Evolutionary conservation across 331 rosid species (phyloP), one percentile per base, ranked within the genome.

Genomic region (Quercus lobata): DNA sequence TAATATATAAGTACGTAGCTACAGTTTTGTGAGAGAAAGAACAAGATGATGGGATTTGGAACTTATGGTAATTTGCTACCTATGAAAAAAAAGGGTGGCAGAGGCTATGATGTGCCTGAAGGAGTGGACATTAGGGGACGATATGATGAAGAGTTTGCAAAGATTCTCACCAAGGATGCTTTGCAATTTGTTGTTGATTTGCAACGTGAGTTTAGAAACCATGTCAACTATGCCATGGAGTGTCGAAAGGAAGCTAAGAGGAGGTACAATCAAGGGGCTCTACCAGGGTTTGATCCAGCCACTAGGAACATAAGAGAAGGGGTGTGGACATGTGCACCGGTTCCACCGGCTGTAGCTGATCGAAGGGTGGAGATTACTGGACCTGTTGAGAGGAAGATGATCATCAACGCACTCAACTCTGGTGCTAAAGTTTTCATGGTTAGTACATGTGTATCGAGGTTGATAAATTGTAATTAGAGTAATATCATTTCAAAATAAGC

Each of bases 361-460:
- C 87, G 98, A 81, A 91, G 83, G 83, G 99, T 91, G 10, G 98
- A 95, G 89, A 95, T 95, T 73, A 95, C 98, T 0, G 98, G 97
- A 4, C 99, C 96, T 72, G 94, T 93, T 18, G 97, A 95, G 77
- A 73, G 98, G 70, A 93, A 95, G 85, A 93, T 95, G 97, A 73
- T 95, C 82, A 95, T 91, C 82, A 95, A 95, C 81, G 98, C 99
- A 49, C 97, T 95, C 69, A 95, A 93, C 80, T 95, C 97, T 71
- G 97, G 96, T 55, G 98, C 98, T 30, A 91, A 93, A 86, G 96
- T 90, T 58, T 95, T 95, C 76, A 93, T 95, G 99, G 99, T 95
- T 14, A 57, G 46, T 14, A 1, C 4, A 14, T 49, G 18, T 3
- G 54, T 49, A 4, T 49, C 4, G 1, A 49, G 0, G 54, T 3